Base-by-base conservation (phyloP, 768 basidiomycete species). In the Fibroporia radiculosa region DNA sequence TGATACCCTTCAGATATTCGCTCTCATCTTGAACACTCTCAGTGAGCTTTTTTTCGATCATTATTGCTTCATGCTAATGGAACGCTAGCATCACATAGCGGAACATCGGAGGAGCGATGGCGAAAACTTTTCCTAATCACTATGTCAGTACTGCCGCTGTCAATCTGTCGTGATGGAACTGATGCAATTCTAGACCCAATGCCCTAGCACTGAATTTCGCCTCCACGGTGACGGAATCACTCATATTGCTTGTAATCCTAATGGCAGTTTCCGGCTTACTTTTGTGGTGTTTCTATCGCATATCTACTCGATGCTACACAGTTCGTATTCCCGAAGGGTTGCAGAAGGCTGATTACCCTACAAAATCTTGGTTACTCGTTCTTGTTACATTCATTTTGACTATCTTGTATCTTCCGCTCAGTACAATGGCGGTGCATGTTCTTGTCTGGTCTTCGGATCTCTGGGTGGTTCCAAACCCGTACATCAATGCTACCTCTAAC, bases 391-490 rank as follows among this genome's bases (percentile, higher is more conserved):
- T 88, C 55, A 54, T 82, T 18, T 63, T 85, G 33, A 80, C 81
- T 7, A 64, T 80, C 34, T 68, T 87, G 20, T 90, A 88, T 57
- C 70, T 90, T 20, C 87, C 86, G 3, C 67, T 90, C 39, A 83
- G 82, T 51, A 86, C 83, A 12, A 77, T 90, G 70, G 76, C 83
- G 1, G 66, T 89, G 14, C 84, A 84, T 52, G 84, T 84, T 24
- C 64, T 89, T 13, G 74, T 84, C 1, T 88, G 83, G 84, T 83
- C 82, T 0, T 70, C 78, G 37, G 87, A 88, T 63, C 72, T 84
- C 16, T 89, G 83, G 84, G 70, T 72, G 5, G 75, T 85, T 22
- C 62, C 74, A 0, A 85, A 85, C 57, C 82, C 83, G 3, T 85
- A 85, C 53, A 62, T 62, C 36, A 80, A 81, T 54, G 68, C 74